Evolutionary conservation across 2,329 filamentous ascomycete genomes (phyloP).

Genomic region (Aspergillus pseudoviridinutans): DNA sequence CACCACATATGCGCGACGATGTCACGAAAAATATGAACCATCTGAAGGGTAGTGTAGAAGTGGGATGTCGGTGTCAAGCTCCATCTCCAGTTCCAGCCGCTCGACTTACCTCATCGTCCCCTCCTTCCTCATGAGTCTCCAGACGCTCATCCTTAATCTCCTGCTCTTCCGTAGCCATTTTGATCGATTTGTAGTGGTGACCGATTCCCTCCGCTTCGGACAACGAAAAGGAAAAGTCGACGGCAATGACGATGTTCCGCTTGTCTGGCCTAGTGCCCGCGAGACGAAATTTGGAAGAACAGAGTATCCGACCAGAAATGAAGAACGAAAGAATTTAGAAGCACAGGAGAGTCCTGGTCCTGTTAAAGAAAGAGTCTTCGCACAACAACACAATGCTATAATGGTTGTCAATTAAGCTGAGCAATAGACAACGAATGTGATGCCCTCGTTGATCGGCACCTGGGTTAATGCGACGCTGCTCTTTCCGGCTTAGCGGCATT

Average conservation of each 20-base stretch:
- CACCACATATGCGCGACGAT: conserved; percentile 3
- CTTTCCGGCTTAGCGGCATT: conserved; percentile 26
- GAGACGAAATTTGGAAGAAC: conserved; percentile 12
- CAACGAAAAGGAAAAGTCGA: conserved; percentile 8
- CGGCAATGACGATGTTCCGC: conserved; percentile 12
- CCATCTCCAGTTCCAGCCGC: neutral
- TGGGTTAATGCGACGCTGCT: conserved; percentile 23
- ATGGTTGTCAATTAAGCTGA: conserved; percentile 7
- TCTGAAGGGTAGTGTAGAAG: neutral
- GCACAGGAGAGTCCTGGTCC: neutral
- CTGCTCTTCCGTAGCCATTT: conserved; percentile 34
- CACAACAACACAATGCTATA: neutral
- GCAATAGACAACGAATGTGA: conserved; percentile 13
- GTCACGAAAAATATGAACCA: neutral
- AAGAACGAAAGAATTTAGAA: neutral
- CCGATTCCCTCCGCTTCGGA: neutral
- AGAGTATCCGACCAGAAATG: conserved; percentile 4
- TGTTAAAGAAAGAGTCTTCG: neutral
- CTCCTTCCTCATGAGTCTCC: conserved; percentile 38
- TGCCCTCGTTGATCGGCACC: conserved; percentile 20
- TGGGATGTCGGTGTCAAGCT: neutral
- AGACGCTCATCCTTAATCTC: conserved; percentile 37
- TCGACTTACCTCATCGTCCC: conserved; percentile 43
- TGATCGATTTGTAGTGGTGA: conserved; percentile 8
- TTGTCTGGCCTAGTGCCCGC: conserved; percentile 9